phyloP scores from a whole-genome alignment of 2,329 filamentous ascomycete genomes.

The Diaporthe capsici region DNA sequence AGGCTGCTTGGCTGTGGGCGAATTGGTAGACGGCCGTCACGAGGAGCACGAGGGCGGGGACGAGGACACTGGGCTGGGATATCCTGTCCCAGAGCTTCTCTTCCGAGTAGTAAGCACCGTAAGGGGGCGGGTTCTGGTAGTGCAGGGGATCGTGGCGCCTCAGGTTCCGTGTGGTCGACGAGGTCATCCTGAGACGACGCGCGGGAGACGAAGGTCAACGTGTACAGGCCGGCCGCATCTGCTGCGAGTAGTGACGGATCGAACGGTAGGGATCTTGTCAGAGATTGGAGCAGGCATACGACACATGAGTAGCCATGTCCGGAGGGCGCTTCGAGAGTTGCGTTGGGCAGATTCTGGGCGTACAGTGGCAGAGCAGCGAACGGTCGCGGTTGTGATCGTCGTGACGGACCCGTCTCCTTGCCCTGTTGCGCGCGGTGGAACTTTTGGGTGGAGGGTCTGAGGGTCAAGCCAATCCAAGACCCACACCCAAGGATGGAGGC shows the following conservation, averaged over 20 bases:
- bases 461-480: constrained; percentile 13
- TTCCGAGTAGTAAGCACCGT: constrained; percentile 44
- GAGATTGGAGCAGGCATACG: neutral
- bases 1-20: constrained; percentile 46
- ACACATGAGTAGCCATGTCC: constrained; percentile 12
- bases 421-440: neutral
- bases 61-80: constrained; percentile 52
- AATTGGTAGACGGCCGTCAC: constrained; percentile 54
- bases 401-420: neutral
- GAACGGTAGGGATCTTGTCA: neutral
- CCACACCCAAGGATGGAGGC: constrained; percentile 5
- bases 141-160: constrained; percentile 35
- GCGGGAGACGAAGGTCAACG: constrained; percentile 17
- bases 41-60: constrained; percentile 53
- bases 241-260: constrained; percentile 14
- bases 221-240: constrained; percentile 33
- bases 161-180: constrained; percentile 29
- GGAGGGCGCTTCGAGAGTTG: neutral
- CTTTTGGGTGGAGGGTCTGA: constrained; percentile 36
- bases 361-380: neutral
- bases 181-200: constrained; percentile 40
- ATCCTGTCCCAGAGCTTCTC: constrained; percentile 51
- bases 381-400: neutral
- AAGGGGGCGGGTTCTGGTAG: constrained; percentile 31
- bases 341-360: neutral